Evolutionary conservation across 768 basidiomycete species (phyloP), one percentile per base, ranked within the genome.

Genomic region (Ephemerocybe angulata): DNA sequence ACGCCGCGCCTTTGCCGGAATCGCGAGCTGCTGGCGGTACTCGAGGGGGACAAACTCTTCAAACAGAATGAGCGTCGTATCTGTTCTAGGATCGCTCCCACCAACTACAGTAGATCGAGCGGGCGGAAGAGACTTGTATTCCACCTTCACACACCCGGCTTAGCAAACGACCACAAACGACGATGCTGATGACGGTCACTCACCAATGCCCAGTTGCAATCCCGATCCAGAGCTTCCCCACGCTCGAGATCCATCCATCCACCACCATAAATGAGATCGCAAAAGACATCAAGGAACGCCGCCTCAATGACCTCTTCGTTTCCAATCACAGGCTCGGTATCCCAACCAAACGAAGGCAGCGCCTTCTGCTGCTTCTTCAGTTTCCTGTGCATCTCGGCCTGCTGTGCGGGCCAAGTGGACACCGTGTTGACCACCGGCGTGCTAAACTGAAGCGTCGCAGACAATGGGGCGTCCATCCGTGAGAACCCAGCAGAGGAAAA

Each of bases 21-120:
- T 74, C 5, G 83, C 82, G 5, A 95, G 78, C 60, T 90, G 86
- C 42, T 89, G 84, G 3, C 90, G 78, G 63, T 93, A 93, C 65
- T 93, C 94, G 35, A 82, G 72, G 0, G 95, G 96, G 3, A 99
- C 93, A 53, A 92, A 90, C 69, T 98, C 97, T 70, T 99, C 94
- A 59, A 93, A 95, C 5, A 98, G 72, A 50, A 97, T 80, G 46
- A 92, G 81, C 0, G 85, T 80, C 0, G 83, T 76, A 0, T 84
- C 74, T 1, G 82, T 87, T n/a, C 93, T 80, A 0, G 90, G 90
- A 64, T 94, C 90, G 2, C 60, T 58, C 25, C 65, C 68, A 17
- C 71, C 74, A 29, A 71, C 62, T 10, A 67, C 62, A 7, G 74
- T 72, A 0, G 71, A 58, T 3, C 71, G 66, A 51, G 59, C 78